Evolutionary conservation across 495 filamentous ascomycete species (phyloP), one percentile per base, ranked within the genome.

Genomic region (Aspergillus olivimuriae): DNA sequence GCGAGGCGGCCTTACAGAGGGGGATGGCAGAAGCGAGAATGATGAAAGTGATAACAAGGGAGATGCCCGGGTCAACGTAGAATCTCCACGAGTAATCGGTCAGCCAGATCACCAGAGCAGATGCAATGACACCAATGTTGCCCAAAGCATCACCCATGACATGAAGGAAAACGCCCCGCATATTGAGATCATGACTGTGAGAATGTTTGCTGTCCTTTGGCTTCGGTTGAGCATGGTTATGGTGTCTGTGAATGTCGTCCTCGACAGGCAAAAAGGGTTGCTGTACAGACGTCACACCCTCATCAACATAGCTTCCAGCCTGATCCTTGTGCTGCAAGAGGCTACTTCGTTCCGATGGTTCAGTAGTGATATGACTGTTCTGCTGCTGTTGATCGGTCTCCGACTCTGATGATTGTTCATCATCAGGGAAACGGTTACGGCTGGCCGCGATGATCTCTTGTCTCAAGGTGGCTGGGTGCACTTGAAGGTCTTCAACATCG

Each of bases 91-190:
- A 57, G 65, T 71, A 85, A 23, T 80, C 63, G 2, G 87, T 87
- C 38, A 92, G 73, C 88, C 90, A 95, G 62, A 99, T 95, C 46
- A 95, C 68, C 11, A 96, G 77, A 0, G 92, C 92, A 5, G 90
- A 89, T n/a, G 70, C 73, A 37, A 99, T 99, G 41, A 99, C 92
- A 48, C 94, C 92, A 40, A 99, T 81, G 51, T 99, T 99, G 46
- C 94, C 94, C 6, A 99, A 79, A 0, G 92, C 92, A 64, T 99
- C 92, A 15, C 92, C 92, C 64, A 96, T 76, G 24, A 98, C 92
- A 56, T 98, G 92, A 5, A 98, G 77, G 63, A 98, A 83, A 64
- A 98, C 91, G 51, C 91, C 92, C 20, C 88, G 87, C 92, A 98
- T 97, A 66, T 95, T 95, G 61, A 97, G 85, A 53, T 97, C 92